Conservation (phyloP, 805 yeast genomes). For the Pachysolen tannophilus region DNA sequence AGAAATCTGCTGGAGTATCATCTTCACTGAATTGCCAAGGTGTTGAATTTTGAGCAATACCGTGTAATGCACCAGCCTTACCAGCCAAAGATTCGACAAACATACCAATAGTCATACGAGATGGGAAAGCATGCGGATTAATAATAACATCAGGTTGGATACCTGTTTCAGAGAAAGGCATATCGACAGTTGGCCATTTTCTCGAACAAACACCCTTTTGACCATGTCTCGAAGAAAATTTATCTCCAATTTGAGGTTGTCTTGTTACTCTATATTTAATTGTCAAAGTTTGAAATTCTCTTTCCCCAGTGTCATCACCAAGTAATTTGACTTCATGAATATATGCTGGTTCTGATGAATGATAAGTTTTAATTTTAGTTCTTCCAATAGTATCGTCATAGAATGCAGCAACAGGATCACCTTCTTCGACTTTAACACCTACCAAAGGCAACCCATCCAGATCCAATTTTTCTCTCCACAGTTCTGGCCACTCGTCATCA, state of each 20-base stretch:
- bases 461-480: constrained; percentile 84
- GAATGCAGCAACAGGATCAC: constrained; percentile 92
- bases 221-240: constrained; percentile 96
- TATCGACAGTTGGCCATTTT: constrained; percentile 92
- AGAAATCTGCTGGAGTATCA: constrained; percentile 95
- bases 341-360: constrained; percentile 89
- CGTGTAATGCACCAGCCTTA: constrained; percentile 96
- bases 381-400: constrained; percentile 86
- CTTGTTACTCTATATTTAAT: constrained; percentile 88
- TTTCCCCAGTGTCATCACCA: constrained; percentile 71
- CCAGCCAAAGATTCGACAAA: constrained; percentile 96
- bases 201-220: constrained; percentile 99
- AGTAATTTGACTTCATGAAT: constrained; percentile 91
- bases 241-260: constrained; percentile 93
- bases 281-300: constrained; percentile 77
- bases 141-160: constrained; percentile 91
- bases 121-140: constrained; percentile 99
- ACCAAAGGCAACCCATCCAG: constrained; percentile 88
- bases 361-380: constrained; percentile 88
- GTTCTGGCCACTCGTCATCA: constrained; percentile 82
- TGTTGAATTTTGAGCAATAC: constrained; percentile 94
- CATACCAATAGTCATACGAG: constrained; percentile 99
- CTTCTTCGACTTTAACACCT: constrained; percentile 85
- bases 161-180: constrained; percentile 93
- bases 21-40: constrained; percentile 91